Evolutionary conservation across 805 yeast species (phyloP), one percentile per base, ranked within the genome.

Genomic region (Monosporozyma siamensis): DNA sequence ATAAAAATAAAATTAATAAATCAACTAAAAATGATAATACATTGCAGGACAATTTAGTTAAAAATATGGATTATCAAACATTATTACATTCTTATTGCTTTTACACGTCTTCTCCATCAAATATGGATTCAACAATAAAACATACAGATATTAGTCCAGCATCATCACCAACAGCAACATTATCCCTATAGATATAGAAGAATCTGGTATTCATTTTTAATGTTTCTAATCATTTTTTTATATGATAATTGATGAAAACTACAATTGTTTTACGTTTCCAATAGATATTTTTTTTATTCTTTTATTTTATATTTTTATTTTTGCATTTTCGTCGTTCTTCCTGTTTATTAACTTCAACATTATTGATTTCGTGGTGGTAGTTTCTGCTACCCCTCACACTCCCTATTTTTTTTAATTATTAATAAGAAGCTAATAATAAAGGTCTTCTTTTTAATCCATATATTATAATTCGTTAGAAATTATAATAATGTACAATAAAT

Each of bases 41-140:
- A 22, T 15, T 43, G 23, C 18, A 10, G 14, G 39, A 37, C 34
- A 18, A 17, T 17, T 6, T 17, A 3, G 30, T 45, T 18, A 49
- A 47, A 30, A 48, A 51, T 40, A 43, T 46, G 43, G 55, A 55
- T 43, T 56, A 58, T 41, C 53, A 58, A 34, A 49, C 54, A 10
- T 48, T 58, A 35, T 36, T 55, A 23, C 50, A 52, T 34, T 51
- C 61, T 4, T 56, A 54, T 38, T 55, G 63, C 42, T 58, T 56
- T 40, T 51, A 53, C 38, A 46, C 45, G 4, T 48, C 54, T 2
- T 37, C 54, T 34, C 31, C 35, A 11, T 18, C 35, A 6, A 32
- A 9, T 11, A 14, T 8, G 3, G 35, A 32, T 9, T 18, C 24
- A 21, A 15, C 42, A 9, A 35, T 14, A 9, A 23, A 35, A 10